Evolutionary conservation across 768 basidiomycete genomes (phyloP).

Genomic region (Tylopilus vinaceipallidus): DNA sequence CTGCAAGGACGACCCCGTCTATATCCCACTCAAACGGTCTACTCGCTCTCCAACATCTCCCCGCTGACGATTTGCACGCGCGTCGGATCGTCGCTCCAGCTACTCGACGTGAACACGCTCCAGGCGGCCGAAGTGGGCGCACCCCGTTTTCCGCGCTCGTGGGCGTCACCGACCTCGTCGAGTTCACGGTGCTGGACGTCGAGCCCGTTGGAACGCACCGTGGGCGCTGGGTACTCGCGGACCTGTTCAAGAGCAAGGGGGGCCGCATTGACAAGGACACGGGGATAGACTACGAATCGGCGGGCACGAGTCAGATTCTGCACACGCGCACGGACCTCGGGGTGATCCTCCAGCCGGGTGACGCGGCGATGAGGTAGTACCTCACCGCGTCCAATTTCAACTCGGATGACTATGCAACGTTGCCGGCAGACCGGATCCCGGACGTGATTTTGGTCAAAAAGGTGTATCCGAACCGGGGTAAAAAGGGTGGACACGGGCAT

Average conservation of each 20-base stretch:
- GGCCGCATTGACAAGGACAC: conserved; percentile 43
- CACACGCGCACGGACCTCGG: conserved; percentile 98
- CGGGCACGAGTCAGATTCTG: conserved; percentile 72
- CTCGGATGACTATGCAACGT: conserved; percentile 74
- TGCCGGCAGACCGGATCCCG: conserved; percentile 69
- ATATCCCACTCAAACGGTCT: conserved; percentile 80
- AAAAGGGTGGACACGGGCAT: conserved; percentile 82
- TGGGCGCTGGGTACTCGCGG: conserved; percentile 82
- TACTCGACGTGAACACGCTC: conserved; percentile 86
- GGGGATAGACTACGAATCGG: conserved; percentile 64
- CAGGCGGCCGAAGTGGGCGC: conserved; percentile 86
- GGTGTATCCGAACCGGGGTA: conserved; percentile 88
- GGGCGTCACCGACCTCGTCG: conserved; percentile 78
- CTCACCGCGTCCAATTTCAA: conserved; percentile 92
- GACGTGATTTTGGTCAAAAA: conserved; percentile 95
- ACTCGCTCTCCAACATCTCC: conserved; percentile 81
- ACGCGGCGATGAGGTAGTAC: conserved; percentile 89
- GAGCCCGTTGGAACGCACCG: conserved; percentile 70
- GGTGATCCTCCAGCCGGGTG: conserved; percentile 89
- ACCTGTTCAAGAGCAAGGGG: conserved; percentile 62
- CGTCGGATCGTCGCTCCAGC: conserved; percentile 87
- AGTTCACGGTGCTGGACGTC: conserved; percentile 93
- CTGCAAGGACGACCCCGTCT: conserved; percentile 97
- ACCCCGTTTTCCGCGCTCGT: conserved; percentile 84
- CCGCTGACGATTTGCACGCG: conserved; percentile 87